Percentiles rank a stretch among this genome's conserved stretches.
These are phyloP conservation scores for Pichia sp. DNA, from an alignment of 1,139 yeast species.

Conservation along the genomic window DNA sequence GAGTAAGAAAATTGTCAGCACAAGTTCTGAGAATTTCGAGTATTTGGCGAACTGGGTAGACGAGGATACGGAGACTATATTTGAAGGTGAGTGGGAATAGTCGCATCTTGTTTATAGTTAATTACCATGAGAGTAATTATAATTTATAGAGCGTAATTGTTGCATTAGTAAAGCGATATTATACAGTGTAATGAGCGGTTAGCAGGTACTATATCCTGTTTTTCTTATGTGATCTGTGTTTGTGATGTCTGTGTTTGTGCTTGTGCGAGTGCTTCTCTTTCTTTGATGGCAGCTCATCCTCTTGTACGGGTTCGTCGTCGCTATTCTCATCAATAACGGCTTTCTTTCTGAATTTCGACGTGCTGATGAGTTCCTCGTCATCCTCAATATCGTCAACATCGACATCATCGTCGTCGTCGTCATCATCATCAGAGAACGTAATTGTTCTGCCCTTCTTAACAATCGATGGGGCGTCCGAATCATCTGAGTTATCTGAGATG, in stretches of 20 bases:
- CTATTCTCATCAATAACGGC: no score
- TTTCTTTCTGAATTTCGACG: background rate
- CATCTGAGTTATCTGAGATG: background rate
- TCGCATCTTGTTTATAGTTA: no score
- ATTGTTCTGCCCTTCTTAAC: background rate
- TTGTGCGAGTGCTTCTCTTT: background rate
- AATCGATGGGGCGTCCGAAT: background rate
- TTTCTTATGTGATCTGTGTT: slow-evolving; percentile 1
- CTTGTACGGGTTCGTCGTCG: no score
- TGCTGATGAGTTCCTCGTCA: background rate
- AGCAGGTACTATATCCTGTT: background rate
- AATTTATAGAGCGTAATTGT: no score
- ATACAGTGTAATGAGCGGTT: no score
- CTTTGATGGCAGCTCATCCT: background rate
- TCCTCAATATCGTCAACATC: slow-evolving; percentile 1
- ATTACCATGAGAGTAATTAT: no score
- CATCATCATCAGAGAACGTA: slow-evolving; percentile 4
- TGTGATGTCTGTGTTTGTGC: slow-evolving; percentile 2
- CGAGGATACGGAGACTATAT: slow-evolving; percentile 11
- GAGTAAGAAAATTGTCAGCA: slow-evolving; percentile 6
- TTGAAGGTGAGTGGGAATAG: slow-evolving; percentile 8
- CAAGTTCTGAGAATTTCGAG: slow-evolving; percentile 10
- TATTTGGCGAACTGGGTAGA: slow-evolving; percentile 15
- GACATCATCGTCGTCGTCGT: slow-evolving; percentile 3
- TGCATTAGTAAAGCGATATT: no score